These are phyloP conservation scores for Cymbopogon flexuosus DNA, from an alignment of 202 grass and related monocot species.

Conservation along the genomic window DNA sequence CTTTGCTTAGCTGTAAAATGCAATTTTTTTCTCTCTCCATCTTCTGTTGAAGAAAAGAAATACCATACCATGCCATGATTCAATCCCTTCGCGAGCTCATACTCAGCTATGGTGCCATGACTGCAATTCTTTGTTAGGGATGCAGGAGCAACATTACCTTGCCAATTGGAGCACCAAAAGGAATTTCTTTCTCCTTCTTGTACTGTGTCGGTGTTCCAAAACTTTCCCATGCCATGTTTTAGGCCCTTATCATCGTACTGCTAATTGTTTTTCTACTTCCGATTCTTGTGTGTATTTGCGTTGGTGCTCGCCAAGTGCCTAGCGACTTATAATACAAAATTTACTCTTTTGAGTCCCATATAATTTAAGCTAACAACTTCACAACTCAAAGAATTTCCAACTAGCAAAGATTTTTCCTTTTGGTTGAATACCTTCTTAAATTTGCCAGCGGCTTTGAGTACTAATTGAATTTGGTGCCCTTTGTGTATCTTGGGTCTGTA, in stretches of 20 bases:
- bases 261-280: background rate
- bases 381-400: background rate
- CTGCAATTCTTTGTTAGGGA: background rate
- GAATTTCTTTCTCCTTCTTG: background rate
- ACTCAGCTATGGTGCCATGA: background rate
- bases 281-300: background rate
- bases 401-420: background rate
- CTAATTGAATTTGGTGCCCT: background rate
- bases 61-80: background rate
- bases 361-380: background rate
- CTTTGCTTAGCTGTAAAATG: constrained; percentile 1
- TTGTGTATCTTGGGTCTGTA: background rate
- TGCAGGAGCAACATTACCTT: background rate
- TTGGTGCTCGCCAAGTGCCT: background rate
- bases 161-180: background rate
- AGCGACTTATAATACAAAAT: background rate
- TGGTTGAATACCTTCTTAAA: background rate
- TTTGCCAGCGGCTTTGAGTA: background rate
- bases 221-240: background rate
- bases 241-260: background rate
- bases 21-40: background rate
- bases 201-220: background rate
- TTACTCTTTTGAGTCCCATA: background rate
- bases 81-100: background rate
- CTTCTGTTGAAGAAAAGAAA: background rate